Evolutionary conservation across 2,329 filamentous ascomycete species (phyloP).

Genomic region (Fusarium chaquense): DNA sequence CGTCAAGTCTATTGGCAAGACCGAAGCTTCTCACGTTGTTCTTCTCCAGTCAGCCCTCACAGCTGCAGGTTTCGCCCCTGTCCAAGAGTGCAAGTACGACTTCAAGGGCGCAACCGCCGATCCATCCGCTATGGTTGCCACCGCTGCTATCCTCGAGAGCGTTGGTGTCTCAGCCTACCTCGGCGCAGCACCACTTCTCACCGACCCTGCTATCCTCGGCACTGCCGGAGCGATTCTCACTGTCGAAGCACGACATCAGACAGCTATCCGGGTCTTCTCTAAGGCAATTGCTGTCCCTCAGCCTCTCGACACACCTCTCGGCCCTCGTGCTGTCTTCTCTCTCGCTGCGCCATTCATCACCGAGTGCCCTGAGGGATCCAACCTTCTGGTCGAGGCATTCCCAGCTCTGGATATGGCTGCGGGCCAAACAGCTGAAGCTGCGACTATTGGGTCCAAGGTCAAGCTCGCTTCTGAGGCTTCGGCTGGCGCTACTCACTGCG

Average conservation of each 20-base stretch:
- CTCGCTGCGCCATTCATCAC: constrained; percentile 79
- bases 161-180: constrained; percentile 81
- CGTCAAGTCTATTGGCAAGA: constrained; percentile 70
- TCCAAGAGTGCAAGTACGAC: constrained; percentile 77
- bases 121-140: constrained; percentile 74
- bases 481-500: constrained; percentile 69
- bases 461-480: constrained; percentile 63
- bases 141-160: constrained; percentile 77
- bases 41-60: constrained; percentile 59
- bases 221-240: constrained; percentile 78
- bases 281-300: constrained; percentile 71
- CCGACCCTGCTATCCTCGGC: constrained; percentile 69
- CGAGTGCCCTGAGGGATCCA: constrained; percentile 75
- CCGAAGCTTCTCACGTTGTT: constrained; percentile 65
- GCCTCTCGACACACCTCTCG: constrained; percentile 77
- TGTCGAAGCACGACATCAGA: constrained; percentile 79
- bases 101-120: constrained; percentile 79
- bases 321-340: constrained; percentile 77
- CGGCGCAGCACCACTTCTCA: constrained; percentile 75
- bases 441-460: constrained; percentile 49
- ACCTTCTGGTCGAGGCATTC: constrained; percentile 71
- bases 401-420: constrained; percentile 65
- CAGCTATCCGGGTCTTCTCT: constrained; percentile 73
- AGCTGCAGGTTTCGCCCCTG: constrained; percentile 72
- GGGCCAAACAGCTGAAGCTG: constrained; percentile 56